These are phyloP conservation scores for Schizonepeta tenuifolia DNA, from an alignment of 257 asterid species.

Conservation along the genomic window DNA sequence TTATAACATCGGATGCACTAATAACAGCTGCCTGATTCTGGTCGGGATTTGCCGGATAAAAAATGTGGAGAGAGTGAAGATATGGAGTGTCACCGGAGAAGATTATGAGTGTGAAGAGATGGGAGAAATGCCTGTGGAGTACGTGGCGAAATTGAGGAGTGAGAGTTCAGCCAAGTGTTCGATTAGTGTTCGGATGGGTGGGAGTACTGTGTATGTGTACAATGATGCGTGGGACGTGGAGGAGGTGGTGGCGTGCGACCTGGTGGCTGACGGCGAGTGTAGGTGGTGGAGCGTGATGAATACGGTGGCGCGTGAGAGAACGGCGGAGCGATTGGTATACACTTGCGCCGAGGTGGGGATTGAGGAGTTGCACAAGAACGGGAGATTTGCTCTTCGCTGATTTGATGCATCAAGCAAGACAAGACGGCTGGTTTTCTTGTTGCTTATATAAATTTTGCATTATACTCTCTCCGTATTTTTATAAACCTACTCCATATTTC, in stretches of 20 bases:
- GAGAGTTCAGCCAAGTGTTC: constrained; percentile 41
- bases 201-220: constrained; percentile 48
- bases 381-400: constrained; percentile 22
- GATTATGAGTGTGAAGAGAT: constrained; percentile 44
- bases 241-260: constrained; percentile 72
- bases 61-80: constrained; percentile 43
- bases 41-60: constrained; percentile 46
- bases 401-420: constrained; percentile 18
- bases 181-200: constrained; percentile 46
- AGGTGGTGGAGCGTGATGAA: constrained; percentile 68
- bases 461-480: no score
- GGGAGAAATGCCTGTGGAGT: constrained; percentile 62
- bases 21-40: constrained; percentile 39
- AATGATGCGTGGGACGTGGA: constrained; percentile 42
- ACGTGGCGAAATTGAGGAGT: constrained; percentile 43
- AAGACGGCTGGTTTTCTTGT: no score
- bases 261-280: constrained; percentile 43
- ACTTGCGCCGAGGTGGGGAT: constrained; percentile 58
- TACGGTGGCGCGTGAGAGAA: constrained; percentile 41
- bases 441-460: no score
- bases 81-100: constrained; percentile 47
- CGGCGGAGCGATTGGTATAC: constrained; percentile 45
- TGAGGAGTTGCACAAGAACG: constrained; percentile 44
- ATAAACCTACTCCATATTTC: no score
- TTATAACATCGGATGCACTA: constrained; percentile 47